Base-by-base conservation (phyloP, 352 stramenopile genomes). In the Globisporangium emineosum region DNA sequence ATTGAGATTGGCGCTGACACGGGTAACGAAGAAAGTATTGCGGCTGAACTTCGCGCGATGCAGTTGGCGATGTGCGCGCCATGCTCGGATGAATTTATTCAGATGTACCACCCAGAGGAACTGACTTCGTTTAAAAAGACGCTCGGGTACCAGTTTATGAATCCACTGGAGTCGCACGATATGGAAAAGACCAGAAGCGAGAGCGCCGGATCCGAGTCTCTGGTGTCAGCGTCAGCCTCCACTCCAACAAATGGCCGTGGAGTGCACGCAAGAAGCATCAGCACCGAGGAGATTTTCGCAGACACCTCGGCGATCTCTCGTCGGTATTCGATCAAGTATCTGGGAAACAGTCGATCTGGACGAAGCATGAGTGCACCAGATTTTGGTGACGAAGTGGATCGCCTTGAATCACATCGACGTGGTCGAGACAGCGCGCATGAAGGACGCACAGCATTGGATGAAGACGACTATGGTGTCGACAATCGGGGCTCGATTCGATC, bases 131-230 rank as follows among this genome's bases (percentile, higher is more conserved):
- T 96, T 63, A 80, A 93, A 50, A 93, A 93, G 47, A 86, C 88
- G 10, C 75, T 96, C 2, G 84, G 83, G 15, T 91, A 92, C 72
- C 89, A 92, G 69, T 96, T 96, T 61, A 96, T 96, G 87, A 79
- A 77, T 19, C 83, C 85, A 0, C 90, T 94, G 66, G 85, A 91
- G 51, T 80, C 78, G 13, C 80, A 75, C 23, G 76, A 79, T 9
- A 75, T 80, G 35, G 69, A 85, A 9, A 88, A 90, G 30, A 66
- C 71, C 2, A 63, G 77, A 43, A 80, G 72, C 6, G 79, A 82
- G 32, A 81, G 69, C 40, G 66, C 64, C 8, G 67, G 81, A 56
- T 70, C 83, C 5, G 79, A 78, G 5, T 77, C 81, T 47, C 57
- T 86, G 47, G 77, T 77, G 7, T 78, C 72, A 1, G 57, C 67